Evolutionary conservation across 768 basidiomycete genomes (phyloP).

Genomic region (Lactarius sp.): DNA sequence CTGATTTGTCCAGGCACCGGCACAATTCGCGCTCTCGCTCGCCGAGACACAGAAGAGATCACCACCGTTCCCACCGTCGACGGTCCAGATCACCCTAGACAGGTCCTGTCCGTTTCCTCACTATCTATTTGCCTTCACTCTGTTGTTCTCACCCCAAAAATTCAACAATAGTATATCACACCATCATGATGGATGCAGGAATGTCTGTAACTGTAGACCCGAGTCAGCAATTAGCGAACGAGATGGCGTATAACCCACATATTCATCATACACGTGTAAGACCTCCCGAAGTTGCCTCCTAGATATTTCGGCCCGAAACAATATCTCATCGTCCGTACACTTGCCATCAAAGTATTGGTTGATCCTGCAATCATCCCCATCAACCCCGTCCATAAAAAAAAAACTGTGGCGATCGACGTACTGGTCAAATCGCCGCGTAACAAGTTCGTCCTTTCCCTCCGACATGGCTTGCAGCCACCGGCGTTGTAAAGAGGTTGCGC

Average conservation of each 20-base stretch:
- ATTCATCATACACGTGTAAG: conserved; percentile 81
- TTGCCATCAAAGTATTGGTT: conserved; percentile 93
- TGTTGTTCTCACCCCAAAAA: background rate
- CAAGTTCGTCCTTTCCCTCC: conserved; percentile 64
- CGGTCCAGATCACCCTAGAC: conserved; percentile 5
- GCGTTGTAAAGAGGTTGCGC: conserved; percentile 72
- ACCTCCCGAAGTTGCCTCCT: conserved; percentile 81
- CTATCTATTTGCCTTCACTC: background rate
- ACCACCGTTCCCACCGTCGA: conserved; percentile 5
- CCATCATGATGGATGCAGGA: conserved; percentile 39
- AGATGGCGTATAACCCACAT: conserved; percentile 48
- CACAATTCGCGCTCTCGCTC: conserved; percentile 23
- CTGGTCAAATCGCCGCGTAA: conserved; percentile 75
- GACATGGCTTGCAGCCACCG: conserved; percentile 91
- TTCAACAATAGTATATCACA: background rate
- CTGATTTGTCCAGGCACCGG: background rate
- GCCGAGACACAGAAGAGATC: conserved; percentile 15
- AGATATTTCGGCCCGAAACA: conserved; percentile 82
- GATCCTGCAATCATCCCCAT: conserved; percentile 47
- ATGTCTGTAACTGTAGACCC: conserved; percentile 39
- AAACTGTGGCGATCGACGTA: conserved; percentile 35
- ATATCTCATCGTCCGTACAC: conserved; percentile 87
- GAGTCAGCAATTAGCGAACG: background rate
- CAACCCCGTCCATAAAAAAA: background rate
- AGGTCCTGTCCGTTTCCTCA: background rate